Conservation (phyloP, 371 early-diverging fungal genomes). For the Cokeromyces recurvatus region DNA sequence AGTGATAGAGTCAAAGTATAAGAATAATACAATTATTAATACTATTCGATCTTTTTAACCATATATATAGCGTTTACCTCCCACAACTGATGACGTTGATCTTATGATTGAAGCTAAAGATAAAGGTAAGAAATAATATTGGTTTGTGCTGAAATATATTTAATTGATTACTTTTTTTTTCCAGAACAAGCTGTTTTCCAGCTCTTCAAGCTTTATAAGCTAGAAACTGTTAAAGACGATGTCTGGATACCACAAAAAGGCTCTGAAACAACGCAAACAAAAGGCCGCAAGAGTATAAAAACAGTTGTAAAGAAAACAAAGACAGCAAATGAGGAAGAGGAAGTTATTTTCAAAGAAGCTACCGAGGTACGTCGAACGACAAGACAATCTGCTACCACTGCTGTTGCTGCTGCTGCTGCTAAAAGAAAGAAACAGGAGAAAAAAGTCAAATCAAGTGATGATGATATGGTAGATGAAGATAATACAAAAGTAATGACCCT, state of each 20-base stretch:
- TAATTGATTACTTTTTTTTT: neutral
- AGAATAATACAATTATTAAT: neutral
- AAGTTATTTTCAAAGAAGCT: neutral
- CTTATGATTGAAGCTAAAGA: constrained; percentile 57
- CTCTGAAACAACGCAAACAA: constrained; percentile 15
- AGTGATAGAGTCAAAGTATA: constrained; percentile 29
- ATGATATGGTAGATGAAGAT: no score
- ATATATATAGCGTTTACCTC: constrained; percentile 30
- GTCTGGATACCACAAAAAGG: constrained; percentile 18
- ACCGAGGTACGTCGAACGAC: no score
- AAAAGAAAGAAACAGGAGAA: no score
- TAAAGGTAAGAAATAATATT: constrained; percentile 38
- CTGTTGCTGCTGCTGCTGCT: no score
- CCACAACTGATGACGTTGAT: constrained; percentile 46
- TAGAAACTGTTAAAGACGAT: constrained; percentile 34
- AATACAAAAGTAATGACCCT: no score
- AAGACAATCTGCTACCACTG: no score
- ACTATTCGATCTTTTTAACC: neutral
- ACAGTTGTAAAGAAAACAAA: neutral
- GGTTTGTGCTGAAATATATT: no score
- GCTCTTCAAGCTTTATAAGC: constrained; percentile 33
- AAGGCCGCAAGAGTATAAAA: constrained; percentile 18
- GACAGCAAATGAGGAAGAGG: neutral
- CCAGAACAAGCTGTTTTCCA: constrained; percentile 48
- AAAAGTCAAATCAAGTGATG: no score